A percentile compares a stretch with the other conserved stretches of the same genome.
Evolutionary conservation across 2,329 filamentous ascomycete species (phyloP).

Genomic region (Sporothrix luriei): DNA sequence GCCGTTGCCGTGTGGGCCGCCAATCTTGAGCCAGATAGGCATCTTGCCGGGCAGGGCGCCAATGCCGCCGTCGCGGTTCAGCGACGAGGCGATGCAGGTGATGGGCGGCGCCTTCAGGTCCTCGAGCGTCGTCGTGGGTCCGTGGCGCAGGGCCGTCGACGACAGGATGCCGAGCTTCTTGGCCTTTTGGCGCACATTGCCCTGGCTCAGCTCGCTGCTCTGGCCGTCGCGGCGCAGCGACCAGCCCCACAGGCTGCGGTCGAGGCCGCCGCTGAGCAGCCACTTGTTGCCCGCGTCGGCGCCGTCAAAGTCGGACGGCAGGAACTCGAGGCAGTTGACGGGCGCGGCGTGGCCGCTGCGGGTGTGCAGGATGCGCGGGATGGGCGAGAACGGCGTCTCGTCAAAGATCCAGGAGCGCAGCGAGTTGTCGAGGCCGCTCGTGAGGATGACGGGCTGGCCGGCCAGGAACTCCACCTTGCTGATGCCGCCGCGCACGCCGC

Average conservation of each 20-base stretch:
- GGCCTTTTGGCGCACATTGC: slow-evolving; percentile 81
- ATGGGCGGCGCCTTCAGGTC: slow-evolving; percentile 88
- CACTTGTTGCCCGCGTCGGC: slow-evolving; percentile 89
- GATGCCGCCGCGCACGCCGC: slow-evolving; percentile 71
- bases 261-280: slow-evolving; percentile 85
- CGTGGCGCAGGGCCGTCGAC: slow-evolving; percentile 57
- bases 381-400: slow-evolving; percentile 81
- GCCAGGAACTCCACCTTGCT: slow-evolving; percentile 86
- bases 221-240: slow-evolving; percentile 93
- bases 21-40: slow-evolving; percentile 76
- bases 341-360: slow-evolving; percentile 87
- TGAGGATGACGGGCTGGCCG: slow-evolving; percentile 86
- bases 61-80: slow-evolving; percentile 94
- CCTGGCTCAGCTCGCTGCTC: slow-evolving; percentile 90
- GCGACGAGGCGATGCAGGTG: slow-evolving; percentile 83
- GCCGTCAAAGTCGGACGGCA: slow-evolving; percentile 87
- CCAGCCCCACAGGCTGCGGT: slow-evolving; percentile 94
- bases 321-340: slow-evolving; percentile 78
- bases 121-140: slow-evolving; percentile 66
- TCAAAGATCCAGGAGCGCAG: slow-evolving; percentile 97
- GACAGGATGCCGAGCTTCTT: slow-evolving; percentile 80
- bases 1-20: background rate
- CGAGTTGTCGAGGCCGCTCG: slow-evolving; percentile 89
- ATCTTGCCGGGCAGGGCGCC: slow-evolving; percentile 78
- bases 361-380: slow-evolving; percentile 81